Base-by-base conservation (phyloP, 345 rosid genomes). In the Cardamine occulta region DNA sequence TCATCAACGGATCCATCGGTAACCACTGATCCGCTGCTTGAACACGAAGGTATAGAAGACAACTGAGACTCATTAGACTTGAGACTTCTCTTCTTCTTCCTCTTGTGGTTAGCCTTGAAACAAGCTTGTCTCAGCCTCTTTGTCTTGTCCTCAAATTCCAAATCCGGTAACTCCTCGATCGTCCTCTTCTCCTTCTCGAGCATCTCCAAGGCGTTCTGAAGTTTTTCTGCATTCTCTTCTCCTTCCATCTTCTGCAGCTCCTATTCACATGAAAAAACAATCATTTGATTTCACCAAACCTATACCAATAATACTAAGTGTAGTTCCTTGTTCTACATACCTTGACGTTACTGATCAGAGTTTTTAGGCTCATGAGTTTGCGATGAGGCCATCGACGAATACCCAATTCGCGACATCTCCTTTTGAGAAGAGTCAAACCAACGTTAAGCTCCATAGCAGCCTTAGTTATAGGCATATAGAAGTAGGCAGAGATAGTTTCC, bases 41-140 rank as follows among this genome's bases (percentile, higher is more conserved):
- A 65, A 64, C 72, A 14, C 1, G 67, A 64, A 5, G 76, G 59
- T 28, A 18, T 48, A 28, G 31, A 28, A 15, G 57, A 21, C 21
- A 52, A 35, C 37, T 4, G 55, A 28, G 32, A 3, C 7, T 56
- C 47, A 37, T 70, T 47, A 2, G 55, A 28, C 71, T 45, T 49
- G 39, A 64, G 67, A 71, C 70, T 77, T 69, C 47, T 66, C 80
- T 65, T 77, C 80, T 90, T 87, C 76, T 90, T 87, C 80, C 84
- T 89, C 82, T 91, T 94, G 86, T 94, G 93, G 59, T 89, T 94
- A 2, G 93, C 95, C 68, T 94, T 94, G 73, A 94, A 94, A 68
- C 95, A 91, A 1, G 97, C 91, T 77, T 94, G 97, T 55, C 98
- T 80, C 0, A 94, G 78, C 81, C 89, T 84, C 77, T 87, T 94